Evolutionary conservation across 345 rosid genomes (phyloP), one percentile per base, ranked within the genome.

Genomic region (Dipteronia sinensis): DNA sequence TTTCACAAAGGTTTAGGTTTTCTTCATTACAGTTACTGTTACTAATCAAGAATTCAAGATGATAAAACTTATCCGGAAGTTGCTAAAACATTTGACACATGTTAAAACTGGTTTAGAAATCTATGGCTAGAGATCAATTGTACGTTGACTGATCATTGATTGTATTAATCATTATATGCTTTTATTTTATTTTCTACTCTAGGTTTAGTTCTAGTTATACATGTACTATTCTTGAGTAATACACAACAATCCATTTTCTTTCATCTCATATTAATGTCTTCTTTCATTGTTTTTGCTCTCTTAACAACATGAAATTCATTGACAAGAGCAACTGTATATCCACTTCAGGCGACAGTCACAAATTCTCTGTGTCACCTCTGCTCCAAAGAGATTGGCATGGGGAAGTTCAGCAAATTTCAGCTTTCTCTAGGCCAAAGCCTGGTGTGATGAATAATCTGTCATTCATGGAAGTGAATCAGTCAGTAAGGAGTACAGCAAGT

Each of bases 351-450:
- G 69, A 76, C 70, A 81, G 74, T 29, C 34, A 29, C 59, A 65
- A 72, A 56, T 69, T 76, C 71, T 66, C 74, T 64, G 12, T n/a
- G 53, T 34, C 81, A 67, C 73, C 68, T 71, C 42, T 68, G 68
- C 40, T 53, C 16, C 72, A 75, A 69, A 65, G 59, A 38, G 70
- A 44, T 49, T 16, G 81, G 56, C 65, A 75, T 44, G 49, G 75
- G 20, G 31, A 70, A 76, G 10, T 68, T 49, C 17, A 71, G 74
- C 55, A 75, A 56, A 47, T 34, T 44, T 64, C 74, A 20, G 56
- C 69, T 38, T 51, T 72, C 56, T 73, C 83, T 65, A 67, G 64
- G 77, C 77, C 75, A 58, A 76, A 58, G 59, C 78, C 59, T 69
- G 58, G 19, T 46, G 25, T 66, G 17, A 10, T 25, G 34, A 72